These are phyloP conservation scores for Geoglossum glabrum DNA, from an alignment of 495 filamentous ascomycete species.

Conservation along the genomic window DNA sequence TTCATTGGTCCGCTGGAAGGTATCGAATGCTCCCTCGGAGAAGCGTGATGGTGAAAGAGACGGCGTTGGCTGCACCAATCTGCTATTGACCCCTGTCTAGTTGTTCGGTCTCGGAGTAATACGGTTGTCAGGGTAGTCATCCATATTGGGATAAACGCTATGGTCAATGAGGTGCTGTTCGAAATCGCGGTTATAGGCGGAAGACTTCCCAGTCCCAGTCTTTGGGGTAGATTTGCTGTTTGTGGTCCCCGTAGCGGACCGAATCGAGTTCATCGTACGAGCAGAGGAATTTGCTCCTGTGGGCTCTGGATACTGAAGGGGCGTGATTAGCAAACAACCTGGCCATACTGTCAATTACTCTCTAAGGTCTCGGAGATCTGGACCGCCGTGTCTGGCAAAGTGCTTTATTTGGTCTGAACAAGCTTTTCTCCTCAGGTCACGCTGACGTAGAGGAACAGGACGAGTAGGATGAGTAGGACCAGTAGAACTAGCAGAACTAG, in stretches of 20 bases:
- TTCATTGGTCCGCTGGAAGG: conserved; percentile 14
- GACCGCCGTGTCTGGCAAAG: conserved; percentile 14
- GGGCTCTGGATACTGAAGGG: conserved; percentile 4
- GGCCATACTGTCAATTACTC: neutral
- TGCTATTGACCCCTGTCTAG: conserved; percentile 13
- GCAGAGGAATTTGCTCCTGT: neutral
- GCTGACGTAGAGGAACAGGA: neutral
- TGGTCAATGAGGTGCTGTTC: conserved; percentile 19
- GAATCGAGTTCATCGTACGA: conserved; percentile 6
- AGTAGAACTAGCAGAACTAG: too few relatives aligned
- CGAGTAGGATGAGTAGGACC: neutral
- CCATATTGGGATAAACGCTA: conserved; percentile 14
- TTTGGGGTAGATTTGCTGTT: neutral
- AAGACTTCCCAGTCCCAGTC: conserved; percentile 5
- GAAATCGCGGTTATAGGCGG: conserved; percentile 17
- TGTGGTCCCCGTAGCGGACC: conserved; percentile 5
- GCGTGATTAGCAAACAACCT: neutral
- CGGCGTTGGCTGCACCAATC: conserved; percentile 11
- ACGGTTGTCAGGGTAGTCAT: conserved; percentile 5
- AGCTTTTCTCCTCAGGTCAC: neutral
- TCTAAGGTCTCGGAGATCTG: conserved; percentile 11
- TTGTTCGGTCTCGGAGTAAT: conserved; percentile 10
- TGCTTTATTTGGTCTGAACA: conserved; percentile 2
- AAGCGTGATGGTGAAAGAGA: conserved; percentile 21
- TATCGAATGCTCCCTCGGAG: conserved; percentile 11